Evolutionary conservation across 768 basidiomycete species (phyloP).

Genomic region (Lentinula guzmanii): DNA sequence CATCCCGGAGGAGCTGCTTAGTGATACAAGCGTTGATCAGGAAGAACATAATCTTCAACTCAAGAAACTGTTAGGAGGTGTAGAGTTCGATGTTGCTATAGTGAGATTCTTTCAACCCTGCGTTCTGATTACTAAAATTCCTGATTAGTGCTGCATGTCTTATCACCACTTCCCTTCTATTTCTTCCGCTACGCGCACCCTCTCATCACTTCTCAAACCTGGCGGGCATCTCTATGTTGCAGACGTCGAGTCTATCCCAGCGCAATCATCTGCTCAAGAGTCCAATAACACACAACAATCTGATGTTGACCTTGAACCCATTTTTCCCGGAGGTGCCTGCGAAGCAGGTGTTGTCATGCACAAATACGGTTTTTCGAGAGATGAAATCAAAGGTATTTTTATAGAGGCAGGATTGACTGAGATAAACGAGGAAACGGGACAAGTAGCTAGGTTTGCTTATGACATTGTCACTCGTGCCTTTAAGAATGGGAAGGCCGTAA

Average conservation of each 20-base stretch:
- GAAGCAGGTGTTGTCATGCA: not conserved
- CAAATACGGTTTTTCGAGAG: not conserved
- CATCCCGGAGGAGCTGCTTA: not conserved
- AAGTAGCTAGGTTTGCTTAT: not conserved
- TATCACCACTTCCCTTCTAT: slow-evolving; percentile 60
- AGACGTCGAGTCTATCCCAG: slow-evolving; percentile 29
- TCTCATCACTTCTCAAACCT: slow-evolving; percentile 48
- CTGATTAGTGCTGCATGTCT: slow-evolving; percentile 48
- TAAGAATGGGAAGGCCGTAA: slow-evolving; percentile 1
- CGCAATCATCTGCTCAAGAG: not conserved
- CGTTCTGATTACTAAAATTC: not conserved
- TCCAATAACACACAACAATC: not conserved
- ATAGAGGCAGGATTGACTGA: not conserved
- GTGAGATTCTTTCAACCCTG: not conserved
- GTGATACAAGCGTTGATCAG: not conserved
- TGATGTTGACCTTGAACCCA: not conserved
- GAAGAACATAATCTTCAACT: not conserved
- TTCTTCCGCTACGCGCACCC: slow-evolving; percentile 36
- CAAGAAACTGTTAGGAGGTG: not conserved
- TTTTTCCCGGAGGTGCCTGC: not conserved
- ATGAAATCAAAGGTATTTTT: not conserved
- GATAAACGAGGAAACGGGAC: not conserved
- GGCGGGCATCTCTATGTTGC: slow-evolving; percentile 50
- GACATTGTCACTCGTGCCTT: not conserved
- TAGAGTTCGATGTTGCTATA: slow-evolving; percentile 10